Base-by-base conservation (phyloP, 805 yeast species). In the Blastobotrys peoriensis region DNA sequence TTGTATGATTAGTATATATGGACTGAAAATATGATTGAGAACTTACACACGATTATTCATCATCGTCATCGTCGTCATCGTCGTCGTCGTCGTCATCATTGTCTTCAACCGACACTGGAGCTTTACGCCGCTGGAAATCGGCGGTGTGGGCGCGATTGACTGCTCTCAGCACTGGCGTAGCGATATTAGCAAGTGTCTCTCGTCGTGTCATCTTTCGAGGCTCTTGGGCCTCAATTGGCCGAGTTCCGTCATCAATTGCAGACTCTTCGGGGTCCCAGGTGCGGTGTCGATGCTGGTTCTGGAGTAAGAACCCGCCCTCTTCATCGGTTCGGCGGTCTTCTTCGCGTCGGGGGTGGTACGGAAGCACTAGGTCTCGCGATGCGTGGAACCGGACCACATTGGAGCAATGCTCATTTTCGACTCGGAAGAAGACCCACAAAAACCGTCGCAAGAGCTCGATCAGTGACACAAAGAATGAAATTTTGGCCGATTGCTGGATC, bases 321-420 rank as follows among this genome's bases (percentile, higher is more conserved):
- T 8, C 10, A 8, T 25, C 30, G 13, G 30, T 25, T 25, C 13
- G 10, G 13, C 10, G 8, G 23, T 34, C 16, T 15, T 37, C 33
- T 36, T 33, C 28, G 33, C 35, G n/a, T 18, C 36, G 56, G 50
- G 27, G 55, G 40, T 60, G 70, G 51, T 87, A 91, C 0, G 98
- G 98, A 43, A 91, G 66, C 2, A 91, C 86, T 6, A 86, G 69
- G 49, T 91, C 96, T 46, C 94, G 78, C 6, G 94, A 81, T 0
- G 97, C 98, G 51, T 95, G 74, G 63, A 81, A 85, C 36, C 87
- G 66, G 44, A 79, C 79, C 8, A 88, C 95, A 60, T 91, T 91
- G 0, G 97, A 81, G 38, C 89, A 82, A 63, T 93, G 98, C 63
- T 93, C 98, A 64, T 93, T 93, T 56, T 93, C 98, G 75, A 93